phyloP scores from a whole-genome alignment of 305 asterid genomes.

The Plantago lanceolata region DNA sequence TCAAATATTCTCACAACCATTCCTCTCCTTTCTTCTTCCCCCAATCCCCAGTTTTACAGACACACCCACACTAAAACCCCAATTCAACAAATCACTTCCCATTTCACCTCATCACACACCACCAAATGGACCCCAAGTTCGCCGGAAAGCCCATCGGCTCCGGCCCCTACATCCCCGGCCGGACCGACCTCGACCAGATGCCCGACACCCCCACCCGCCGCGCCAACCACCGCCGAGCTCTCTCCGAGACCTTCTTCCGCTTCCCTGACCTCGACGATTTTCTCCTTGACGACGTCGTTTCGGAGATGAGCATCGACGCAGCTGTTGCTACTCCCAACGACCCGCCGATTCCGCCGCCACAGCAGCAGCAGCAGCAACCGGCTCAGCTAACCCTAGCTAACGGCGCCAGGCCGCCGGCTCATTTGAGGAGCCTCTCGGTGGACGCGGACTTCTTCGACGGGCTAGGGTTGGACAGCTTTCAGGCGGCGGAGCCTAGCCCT shows the following conservation, averaged over 20 bases:
- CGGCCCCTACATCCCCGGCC: conserved; percentile 25
- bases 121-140: conserved; percentile 38
- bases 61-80: not conserved
- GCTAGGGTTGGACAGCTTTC: conserved; percentile 48
- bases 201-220: conserved; percentile 51
- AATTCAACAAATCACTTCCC: not conserved
- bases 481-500: conserved; percentile 28
- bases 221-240: conserved; percentile 55
- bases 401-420: conserved; percentile 29
- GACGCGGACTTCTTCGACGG: conserved; percentile 86
- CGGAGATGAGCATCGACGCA: conserved; percentile 30
- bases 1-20: too few species aligned
- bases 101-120: too few species aligned
- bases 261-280: conserved; percentile 46
- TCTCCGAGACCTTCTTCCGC: conserved; percentile 53
- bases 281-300: conserved; percentile 40
- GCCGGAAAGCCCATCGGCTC: conserved; percentile 31
- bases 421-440: conserved; percentile 74
- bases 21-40: not conserved
- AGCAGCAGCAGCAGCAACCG: conserved; percentile 21
- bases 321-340: conserved; percentile 16
- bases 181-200: conserved; percentile 51
- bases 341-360: too few species aligned
- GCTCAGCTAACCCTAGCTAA: conserved; percentile 24
- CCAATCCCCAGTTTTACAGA: not conserved